These are phyloP conservation scores for Peltaster fructicola DNA, from an alignment of 2,329 filamentous ascomycete genomes.

Conservation along the genomic window DNA sequence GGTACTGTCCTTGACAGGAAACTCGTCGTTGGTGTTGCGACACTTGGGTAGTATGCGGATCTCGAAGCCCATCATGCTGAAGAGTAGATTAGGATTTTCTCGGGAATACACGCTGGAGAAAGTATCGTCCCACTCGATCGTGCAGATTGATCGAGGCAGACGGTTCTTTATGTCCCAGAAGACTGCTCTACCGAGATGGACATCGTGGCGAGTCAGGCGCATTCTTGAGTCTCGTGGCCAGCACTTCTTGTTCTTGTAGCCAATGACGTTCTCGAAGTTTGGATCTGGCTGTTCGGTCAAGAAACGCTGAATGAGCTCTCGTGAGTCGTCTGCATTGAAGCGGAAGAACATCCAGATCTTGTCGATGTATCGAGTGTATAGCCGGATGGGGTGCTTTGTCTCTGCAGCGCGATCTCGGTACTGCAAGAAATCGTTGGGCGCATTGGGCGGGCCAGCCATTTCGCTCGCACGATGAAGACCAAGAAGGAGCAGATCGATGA, in stretches of 20 bases:
- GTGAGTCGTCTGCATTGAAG: slow-evolving; percentile 83
- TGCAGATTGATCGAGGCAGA: slow-evolving; percentile 82
- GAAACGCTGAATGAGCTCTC: slow-evolving; percentile 93
- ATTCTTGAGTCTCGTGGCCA: slow-evolving; percentile 96
- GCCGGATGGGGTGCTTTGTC: slow-evolving; percentile 78
- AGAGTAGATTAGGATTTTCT: slow-evolving; percentile 91
- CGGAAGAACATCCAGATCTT: slow-evolving; percentile 97
- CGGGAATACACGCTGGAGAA: slow-evolving; percentile 96
- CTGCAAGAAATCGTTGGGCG: slow-evolving; percentile 92
- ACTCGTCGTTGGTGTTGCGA: slow-evolving; percentile 88
- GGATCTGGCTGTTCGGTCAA: slow-evolving; percentile 95
- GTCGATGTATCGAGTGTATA: slow-evolving; percentile 97
- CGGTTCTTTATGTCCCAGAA: slow-evolving; percentile 99
- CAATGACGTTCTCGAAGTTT: slow-evolving; percentile 98
- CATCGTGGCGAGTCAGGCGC: slow-evolving; percentile 96
- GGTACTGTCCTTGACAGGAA: slow-evolving; percentile 91
- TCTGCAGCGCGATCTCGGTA: slow-evolving; percentile 89
- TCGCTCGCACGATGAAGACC: slow-evolving; percentile 94
- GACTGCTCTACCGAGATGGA: slow-evolving; percentile 89
- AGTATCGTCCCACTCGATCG: slow-evolving; percentile 97
- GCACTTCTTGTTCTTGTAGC: slow-evolving; percentile 98
- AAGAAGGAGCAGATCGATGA: slow-evolving; percentile 80
- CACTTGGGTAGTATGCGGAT: slow-evolving; percentile 92
- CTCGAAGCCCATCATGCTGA: slow-evolving; percentile 97
- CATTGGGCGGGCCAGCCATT: slow-evolving; percentile 83